These are phyloP conservation scores for Candida labiduridarum DNA, from an alignment of 1,139 yeast genomes.

Conservation along the genomic window DNA sequence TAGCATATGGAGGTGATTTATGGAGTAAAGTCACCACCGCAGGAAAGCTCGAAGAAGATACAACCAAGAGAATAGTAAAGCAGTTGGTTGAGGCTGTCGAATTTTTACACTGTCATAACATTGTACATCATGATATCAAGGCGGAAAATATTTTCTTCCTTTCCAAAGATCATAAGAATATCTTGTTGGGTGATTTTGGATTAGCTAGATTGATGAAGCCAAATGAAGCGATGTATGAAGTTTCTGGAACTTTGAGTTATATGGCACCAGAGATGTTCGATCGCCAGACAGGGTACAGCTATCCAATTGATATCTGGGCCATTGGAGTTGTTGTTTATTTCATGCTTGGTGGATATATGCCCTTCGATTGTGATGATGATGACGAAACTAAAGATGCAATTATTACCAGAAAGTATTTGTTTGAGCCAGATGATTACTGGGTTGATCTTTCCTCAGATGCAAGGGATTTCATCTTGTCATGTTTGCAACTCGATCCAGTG, in stretches of 20 bases:
- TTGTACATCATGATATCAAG: slow-evolving; percentile 48
- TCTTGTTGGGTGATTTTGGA: slow-evolving; percentile 76
- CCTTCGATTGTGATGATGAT: slow-evolving; percentile 76
- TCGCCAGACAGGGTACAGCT: slow-evolving; percentile 54
- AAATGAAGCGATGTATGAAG: slow-evolving; percentile 28
- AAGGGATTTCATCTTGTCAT: slow-evolving; percentile 57
- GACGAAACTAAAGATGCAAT: slow-evolving; percentile 71
- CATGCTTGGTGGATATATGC: slow-evolving; percentile 74
- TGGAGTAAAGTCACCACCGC: slow-evolving; percentile 59
- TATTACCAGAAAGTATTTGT: slow-evolving; percentile 53
- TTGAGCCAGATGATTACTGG: slow-evolving; percentile 67
- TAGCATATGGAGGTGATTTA: slow-evolving; percentile 72
- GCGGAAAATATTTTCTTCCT: slow-evolving; percentile 44
- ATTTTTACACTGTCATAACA: slow-evolving; percentile 32
- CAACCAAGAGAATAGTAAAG: slow-evolving; percentile 46
- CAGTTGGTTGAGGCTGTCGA: slow-evolving; percentile 33
- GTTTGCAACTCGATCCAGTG: slow-evolving; percentile 51
- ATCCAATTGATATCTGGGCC: slow-evolving; percentile 75
- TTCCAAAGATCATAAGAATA: slow-evolving; percentile 24
- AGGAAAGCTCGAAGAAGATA: slow-evolving; percentile 39
- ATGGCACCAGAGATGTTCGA: slow-evolving; percentile 71
- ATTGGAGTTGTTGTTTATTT: slow-evolving; percentile 74
- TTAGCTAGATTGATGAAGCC: slow-evolving; percentile 42
- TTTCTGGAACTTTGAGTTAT: slow-evolving; percentile 72
- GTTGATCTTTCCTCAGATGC: slow-evolving; percentile 54